phyloP scores from a whole-genome alignment of 2,329 filamentous ascomycete genomes.

The Daldinia sp. region DNA sequence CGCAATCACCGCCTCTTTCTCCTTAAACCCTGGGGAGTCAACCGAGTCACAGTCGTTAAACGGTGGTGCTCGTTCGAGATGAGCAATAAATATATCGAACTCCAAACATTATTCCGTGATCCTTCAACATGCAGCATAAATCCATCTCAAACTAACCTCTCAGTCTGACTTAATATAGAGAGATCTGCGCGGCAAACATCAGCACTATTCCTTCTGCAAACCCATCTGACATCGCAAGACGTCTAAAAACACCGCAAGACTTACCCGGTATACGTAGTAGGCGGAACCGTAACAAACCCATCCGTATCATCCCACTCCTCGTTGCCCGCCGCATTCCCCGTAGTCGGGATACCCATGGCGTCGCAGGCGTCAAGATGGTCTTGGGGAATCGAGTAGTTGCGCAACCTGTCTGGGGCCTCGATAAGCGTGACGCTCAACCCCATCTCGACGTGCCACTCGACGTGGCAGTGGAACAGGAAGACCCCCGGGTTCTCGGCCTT shows the following conservation, averaged over 20 bases:
- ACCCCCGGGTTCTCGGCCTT: constrained; percentile 61
- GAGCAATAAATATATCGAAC: neutral
- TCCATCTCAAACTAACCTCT: neutral
- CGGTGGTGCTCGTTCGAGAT: too few relatives aligned
- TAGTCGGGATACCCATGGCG: constrained; percentile 55
- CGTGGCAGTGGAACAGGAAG: constrained; percentile 67
- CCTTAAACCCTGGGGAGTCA: too few relatives aligned
- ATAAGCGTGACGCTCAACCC: constrained; percentile 64
- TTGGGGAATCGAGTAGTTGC: constrained; percentile 62
- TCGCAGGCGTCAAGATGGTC: constrained; percentile 62
- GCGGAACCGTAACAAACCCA: constrained; percentile 44
- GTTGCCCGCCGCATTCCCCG: constrained; percentile 71
- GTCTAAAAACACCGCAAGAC: constrained; percentile 15
- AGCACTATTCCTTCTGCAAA: neutral
- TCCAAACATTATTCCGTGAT: neutral
- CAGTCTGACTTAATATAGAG: constrained; percentile 21
- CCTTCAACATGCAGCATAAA: neutral
- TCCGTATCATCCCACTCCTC: constrained; percentile 40
- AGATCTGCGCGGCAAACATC: constrained; percentile 17
- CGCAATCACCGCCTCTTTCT: too few relatives aligned
- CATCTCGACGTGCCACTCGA: constrained; percentile 69
- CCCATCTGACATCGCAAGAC: too few relatives aligned
- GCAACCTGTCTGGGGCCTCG: constrained; percentile 66
- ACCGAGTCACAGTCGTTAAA: too few relatives aligned
- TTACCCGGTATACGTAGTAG: constrained; percentile 42